Conservation (phyloP, 2,329 filamentous ascomycete species). For the Metarhizium album region DNA sequence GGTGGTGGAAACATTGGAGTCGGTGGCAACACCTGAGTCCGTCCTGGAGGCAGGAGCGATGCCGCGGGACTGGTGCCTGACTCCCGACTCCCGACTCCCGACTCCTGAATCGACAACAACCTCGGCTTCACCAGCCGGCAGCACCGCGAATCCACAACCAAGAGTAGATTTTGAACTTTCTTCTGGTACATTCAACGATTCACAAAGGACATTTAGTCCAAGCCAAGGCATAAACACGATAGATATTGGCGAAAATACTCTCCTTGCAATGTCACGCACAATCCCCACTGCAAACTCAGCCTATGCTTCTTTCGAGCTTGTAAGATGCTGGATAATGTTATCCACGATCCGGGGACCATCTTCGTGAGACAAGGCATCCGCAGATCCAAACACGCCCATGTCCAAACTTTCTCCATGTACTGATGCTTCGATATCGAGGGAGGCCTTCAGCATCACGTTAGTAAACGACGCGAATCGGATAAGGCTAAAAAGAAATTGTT, state of each 20-base stretch:
- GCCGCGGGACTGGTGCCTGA: constrained; percentile 38
- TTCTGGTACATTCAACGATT: no score
- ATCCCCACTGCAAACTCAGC: not conserved
- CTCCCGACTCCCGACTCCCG: constrained; percentile 19
- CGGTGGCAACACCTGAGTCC: no score
- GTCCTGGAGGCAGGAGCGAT: not conserved
- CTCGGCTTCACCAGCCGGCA: no score
- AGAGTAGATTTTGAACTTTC: no score
- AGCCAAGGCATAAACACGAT: not conserved
- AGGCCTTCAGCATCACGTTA: constrained; percentile 18
- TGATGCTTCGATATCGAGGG: constrained; percentile 30
- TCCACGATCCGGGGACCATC: constrained; percentile 17
- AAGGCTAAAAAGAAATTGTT: constrained; percentile 5
- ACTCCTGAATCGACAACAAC: no score
- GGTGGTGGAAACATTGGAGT: not conserved
- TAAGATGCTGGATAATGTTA: constrained; percentile 14
- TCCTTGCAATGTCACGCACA: not conserved
- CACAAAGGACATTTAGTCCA: not conserved
- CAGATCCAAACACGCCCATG: constrained; percentile 30
- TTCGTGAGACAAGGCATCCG: constrained; percentile 14
- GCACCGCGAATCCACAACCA: no score
- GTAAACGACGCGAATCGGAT: not conserved
- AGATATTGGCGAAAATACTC: not conserved
- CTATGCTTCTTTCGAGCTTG: not conserved
- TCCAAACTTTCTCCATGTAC: constrained; percentile 21